Evolutionary conservation across 495 filamentous ascomycete species (phyloP).

Genomic region (Hypoxylon subgilvum): DNA sequence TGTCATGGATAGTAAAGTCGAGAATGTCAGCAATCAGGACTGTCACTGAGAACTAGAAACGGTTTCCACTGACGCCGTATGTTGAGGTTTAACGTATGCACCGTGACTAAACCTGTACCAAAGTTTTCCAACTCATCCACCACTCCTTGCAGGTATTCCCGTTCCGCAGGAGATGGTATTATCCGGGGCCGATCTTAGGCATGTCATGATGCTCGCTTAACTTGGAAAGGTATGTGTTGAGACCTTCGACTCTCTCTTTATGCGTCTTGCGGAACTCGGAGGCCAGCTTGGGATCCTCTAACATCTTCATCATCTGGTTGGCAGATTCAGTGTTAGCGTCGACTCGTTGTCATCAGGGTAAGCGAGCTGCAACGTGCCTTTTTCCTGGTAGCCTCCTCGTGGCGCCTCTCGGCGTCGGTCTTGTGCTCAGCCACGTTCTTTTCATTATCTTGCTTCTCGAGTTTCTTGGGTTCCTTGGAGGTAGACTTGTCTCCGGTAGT

Average conservation of each 20-base stretch:
- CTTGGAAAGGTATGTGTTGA: conserved; percentile 89
- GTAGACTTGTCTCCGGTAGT: conserved; percentile 28
- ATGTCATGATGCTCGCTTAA: conserved; percentile 98
- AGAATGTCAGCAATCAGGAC: too few species aligned
- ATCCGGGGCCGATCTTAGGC: conserved; percentile 82
- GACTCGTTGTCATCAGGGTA: too few species aligned
- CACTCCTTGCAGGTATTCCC: too few species aligned
- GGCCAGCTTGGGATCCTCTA: conserved; percentile 51
- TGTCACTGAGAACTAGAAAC: neutral
- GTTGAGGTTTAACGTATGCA: conserved; percentile 2
- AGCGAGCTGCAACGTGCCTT: conserved; percentile 65
- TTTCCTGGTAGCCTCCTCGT: conserved; percentile 80
- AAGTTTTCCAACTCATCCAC: neutral
- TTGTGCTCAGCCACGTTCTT: conserved; percentile 55
- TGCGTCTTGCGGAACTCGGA: conserved; percentile 89
- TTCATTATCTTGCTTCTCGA: conserved; percentile 27
- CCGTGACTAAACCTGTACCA: neutral
- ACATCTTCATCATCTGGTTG: conserved; percentile 74
- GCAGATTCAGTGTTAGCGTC: conserved; percentile 46
- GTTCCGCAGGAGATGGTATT: conserved; percentile 41
- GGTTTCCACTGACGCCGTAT: conserved; percentile 9
- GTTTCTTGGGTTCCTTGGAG: conserved; percentile 22
- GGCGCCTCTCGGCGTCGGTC: conserved; percentile 82
- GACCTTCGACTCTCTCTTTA: conserved; percentile 93
- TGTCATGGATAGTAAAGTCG: too few species aligned